Evolutionary conservation across 2,329 filamentous ascomycete genomes (phyloP), one percentile per base, ranked within the genome.

Genomic region (Scolecobasidium constrictum): DNA sequence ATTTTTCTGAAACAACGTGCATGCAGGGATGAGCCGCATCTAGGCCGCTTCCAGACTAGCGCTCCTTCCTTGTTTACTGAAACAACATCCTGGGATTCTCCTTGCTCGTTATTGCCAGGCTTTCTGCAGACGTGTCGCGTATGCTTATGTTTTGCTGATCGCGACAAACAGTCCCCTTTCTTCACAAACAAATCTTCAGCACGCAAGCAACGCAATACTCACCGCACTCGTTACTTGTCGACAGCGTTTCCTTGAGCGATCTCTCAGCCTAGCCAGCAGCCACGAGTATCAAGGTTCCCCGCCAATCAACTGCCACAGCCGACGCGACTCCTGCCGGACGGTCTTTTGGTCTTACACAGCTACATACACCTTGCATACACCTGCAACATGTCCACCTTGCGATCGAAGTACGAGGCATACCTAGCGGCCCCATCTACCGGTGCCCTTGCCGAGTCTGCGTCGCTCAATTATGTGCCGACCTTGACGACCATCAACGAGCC

Each of bases 381-480:
- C 33, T 2, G 17, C 42, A 44, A 34, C 22, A 39, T 44, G 35
- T 22, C 38, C 21, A 34, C 40, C 17, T 26, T 44, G 16, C 33
- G 36, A 31, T 55, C 56, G 49, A 55, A 52, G 35, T 72, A 72
- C 54, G 52, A 64, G 48, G 53, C 56, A 4, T 72, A 69, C 52
- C 56, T 72, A 43, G 60, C 59, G 45, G 58, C 56, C 41, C 69
- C 68, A 15, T 62, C 56, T 44, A 51, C 60, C 38, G 58, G 56
- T 38, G 61, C 59, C 33, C 62, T 72, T 36, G 61, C 67, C 37
- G 59, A 60, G 43, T 59, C 64, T 49, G 67, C 68, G 38, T 58
- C 63, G 11, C 58, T 72, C 52, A 79, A 90, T 69, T 98, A 96
- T 69, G 81, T 96, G 61, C 86, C 88, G 44, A 94, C 90, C 5